Conservation (phyloP, 306 rosid genomes). For the Glycine latifolia region DNA sequence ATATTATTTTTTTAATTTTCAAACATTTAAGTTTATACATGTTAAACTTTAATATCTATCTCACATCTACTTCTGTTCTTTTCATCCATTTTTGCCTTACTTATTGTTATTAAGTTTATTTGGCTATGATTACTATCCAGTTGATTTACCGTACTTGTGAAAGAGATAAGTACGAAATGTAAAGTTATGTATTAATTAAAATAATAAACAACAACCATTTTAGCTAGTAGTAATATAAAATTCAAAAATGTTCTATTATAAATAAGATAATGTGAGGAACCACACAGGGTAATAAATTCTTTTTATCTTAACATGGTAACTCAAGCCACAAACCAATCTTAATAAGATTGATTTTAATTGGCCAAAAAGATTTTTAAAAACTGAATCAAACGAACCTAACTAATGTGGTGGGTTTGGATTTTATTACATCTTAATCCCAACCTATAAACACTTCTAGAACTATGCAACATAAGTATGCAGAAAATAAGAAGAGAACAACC, state of each 20-base stretch:
- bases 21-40: not conserved
- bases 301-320: not conserved
- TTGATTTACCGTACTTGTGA: not conserved
- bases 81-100: no score
- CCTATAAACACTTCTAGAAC: not conserved
- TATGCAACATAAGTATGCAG: conserved; percentile 6
- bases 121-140: not conserved
- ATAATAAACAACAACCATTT: not conserved
- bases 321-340: not conserved
- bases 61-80: no score
- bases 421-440: not conserved
- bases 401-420: not conserved
- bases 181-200: not conserved
- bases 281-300: not conserved
- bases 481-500: not conserved
- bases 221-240: not conserved
- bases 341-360: not conserved
- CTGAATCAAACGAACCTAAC: not conserved
- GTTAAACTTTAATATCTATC: not conserved
- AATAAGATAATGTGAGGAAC: not conserved
- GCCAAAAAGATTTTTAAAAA: not conserved
- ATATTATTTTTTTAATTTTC: not conserved
- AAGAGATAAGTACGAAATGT: not conserved
- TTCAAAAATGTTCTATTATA: not conserved
- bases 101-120: no score